Conservation (phyloP, 306 rosid genomes). For the Sechiopsis laciniata region DNA sequence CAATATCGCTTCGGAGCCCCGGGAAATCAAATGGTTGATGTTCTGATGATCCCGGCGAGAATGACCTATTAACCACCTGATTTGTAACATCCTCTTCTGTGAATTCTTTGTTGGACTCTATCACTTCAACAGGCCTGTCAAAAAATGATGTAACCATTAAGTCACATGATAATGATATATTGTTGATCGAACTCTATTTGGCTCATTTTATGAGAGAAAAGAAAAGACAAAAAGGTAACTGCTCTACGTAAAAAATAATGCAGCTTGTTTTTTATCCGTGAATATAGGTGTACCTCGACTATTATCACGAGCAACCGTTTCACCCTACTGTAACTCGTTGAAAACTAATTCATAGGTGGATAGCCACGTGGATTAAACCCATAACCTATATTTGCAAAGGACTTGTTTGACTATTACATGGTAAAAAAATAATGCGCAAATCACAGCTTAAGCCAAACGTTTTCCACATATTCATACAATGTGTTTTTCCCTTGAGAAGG, state of each 20-base stretch:
- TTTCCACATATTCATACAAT: no score
- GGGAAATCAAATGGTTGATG: constrained; percentile 50
- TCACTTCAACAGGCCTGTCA: constrained; percentile 70
- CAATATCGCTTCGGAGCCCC: constrained; percentile 60
- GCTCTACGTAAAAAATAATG: background rate
- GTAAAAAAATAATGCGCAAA: no score
- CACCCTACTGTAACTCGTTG: no score
- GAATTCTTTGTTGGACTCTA: constrained; percentile 64
- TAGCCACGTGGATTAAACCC: no score
- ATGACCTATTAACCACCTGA: constrained; percentile 51
- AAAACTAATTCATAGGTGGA: no score
- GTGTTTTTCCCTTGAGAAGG: no score
- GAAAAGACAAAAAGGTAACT: background rate
- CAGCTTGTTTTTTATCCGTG: no score
- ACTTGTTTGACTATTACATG: no score
- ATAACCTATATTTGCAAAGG: no score
- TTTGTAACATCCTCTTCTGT: constrained; percentile 76
- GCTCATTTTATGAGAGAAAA: background rate
- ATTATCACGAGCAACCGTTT: no score
- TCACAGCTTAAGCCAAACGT: no score
- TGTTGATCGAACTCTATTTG: background rate
- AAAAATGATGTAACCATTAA: background rate
- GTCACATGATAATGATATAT: background rate
- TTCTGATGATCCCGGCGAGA: constrained; percentile 40
- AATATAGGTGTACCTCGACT: no score